Evolutionary conservation across 2,329 filamentous ascomycete genomes (phyloP), one percentile per base, ranked within the genome.

Genomic region (Pseudofabraea citricarpa): DNA sequence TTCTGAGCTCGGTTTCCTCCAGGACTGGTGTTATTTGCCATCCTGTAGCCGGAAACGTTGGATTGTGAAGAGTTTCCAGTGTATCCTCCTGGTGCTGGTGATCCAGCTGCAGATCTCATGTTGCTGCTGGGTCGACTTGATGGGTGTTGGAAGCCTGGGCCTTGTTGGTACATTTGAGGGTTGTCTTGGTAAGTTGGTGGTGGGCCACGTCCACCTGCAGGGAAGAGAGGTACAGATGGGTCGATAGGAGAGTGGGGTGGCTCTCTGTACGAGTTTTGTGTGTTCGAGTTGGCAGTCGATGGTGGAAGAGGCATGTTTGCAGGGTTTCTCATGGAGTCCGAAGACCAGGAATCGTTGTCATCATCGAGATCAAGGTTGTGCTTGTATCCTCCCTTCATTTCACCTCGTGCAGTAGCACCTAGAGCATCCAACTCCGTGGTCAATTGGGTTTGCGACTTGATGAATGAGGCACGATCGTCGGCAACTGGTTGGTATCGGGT

Each of bases 401-500:
- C 90, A 45, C 90, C 90, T 59, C 90, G 84, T 24, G 90, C 90
- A 5, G 90, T 95, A 13, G 87, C 87, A 52, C 87, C 90, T 45
- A 96, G 72, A 7, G 90, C 90, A 63, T 96, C 90, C 40, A 96
- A 76, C 67, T 96, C 90, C 6, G 90, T 95, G 4, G 85, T 88
- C 42, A 95, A 72, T 59, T 91, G 84, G 5, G 87, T 87, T 64
- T 93, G 87, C 12, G 90, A 95, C 73, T 96, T 96, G 81, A 96
- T 95, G 70, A 97, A 96, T 8, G 90, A 96, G 40, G 88, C 89
- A 56, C 91, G 85, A 65, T 97, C 91, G 59, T 97, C 91, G 43
- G 86, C 85, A 90, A 97, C 96, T 57, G 89, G 90, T 66, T 95
- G 89, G 68, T 97, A 97, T 49, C 90, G 84, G 32, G 86, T 88